These are phyloP conservation scores for Neofusicoccum sp. DNA, from an alignment of 2,329 filamentous ascomycete species.

Conservation along the genomic window DNA sequence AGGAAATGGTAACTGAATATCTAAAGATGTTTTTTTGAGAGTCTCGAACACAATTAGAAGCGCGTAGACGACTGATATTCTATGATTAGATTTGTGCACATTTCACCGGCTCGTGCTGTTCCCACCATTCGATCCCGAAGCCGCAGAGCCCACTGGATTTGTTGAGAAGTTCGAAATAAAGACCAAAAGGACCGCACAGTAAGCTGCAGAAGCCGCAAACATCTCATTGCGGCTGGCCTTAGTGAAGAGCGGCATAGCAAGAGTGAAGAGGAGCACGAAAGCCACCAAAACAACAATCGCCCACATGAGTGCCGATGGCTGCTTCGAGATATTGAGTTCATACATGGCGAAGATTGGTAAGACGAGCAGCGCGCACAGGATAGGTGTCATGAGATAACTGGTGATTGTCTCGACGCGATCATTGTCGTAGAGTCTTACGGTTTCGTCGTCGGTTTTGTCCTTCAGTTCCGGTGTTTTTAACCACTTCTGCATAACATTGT, in stretches of 20 bases:
- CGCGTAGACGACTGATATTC: no score
- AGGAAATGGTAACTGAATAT: no score
- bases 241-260: conserved; percentile 22
- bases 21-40: no score
- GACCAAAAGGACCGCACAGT: conserved; percentile 23
- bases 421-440: conserved; percentile 29
- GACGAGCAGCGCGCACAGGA: conserved; percentile 32
- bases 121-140: no score
- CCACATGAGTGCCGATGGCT: conserved; percentile 24
- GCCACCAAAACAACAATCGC: conserved; percentile 32
- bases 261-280: conserved; percentile 33
- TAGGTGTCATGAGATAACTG: conserved; percentile 29
- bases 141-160: no score
- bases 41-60: no score
- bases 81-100: no score
- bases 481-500: conserved; percentile 22
- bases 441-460: conserved; percentile 26
- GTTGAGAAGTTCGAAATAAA: conserved; percentile 24
- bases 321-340: conserved; percentile 23
- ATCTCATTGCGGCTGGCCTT: conserved; percentile 22
- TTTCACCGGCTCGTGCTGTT: no score
- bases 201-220: conserved; percentile 23
- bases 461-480: conserved; percentile 30
- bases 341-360: conserved; percentile 32
- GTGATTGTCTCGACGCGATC: conserved; percentile 29